phyloP scores from a whole-genome alignment of 306 rosid genomes.

The Corylus heterophylla region DNA sequence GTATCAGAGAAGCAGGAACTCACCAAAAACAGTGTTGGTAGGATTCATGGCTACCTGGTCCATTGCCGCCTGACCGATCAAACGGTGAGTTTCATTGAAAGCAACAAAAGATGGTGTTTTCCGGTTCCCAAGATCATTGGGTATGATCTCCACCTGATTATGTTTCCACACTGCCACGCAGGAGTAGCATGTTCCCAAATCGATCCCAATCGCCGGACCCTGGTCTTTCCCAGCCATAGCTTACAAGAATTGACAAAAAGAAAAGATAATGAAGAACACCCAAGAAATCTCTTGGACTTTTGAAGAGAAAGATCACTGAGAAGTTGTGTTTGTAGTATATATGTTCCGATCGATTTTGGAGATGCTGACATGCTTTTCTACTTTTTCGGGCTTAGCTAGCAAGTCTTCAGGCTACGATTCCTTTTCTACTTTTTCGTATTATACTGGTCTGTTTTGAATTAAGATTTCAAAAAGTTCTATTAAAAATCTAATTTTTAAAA shows the following conservation, averaged over 20 bases:
- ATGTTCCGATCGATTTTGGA: no score
- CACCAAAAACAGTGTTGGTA: constrained; percentile 46
- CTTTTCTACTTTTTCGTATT: no score
- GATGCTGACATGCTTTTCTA: background rate
- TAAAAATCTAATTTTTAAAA: no score
- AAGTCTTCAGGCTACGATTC: no score
- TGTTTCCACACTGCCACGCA: constrained; percentile 57
- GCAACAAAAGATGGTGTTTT: constrained; percentile 57
- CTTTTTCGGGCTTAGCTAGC: no score
- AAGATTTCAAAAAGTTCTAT: no score
- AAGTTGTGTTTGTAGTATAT: background rate
- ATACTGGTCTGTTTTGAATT: no score
- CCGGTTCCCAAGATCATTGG: constrained; percentile 52
- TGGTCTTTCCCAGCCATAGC: constrained; percentile 43
- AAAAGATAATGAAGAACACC: background rate
- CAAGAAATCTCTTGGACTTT: background rate
- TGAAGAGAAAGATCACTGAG: background rate
- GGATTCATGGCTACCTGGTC: constrained; percentile 50
- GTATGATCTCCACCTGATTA: constrained; percentile 53
- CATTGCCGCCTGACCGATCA: constrained; percentile 40
- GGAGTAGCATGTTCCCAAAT: constrained; percentile 49
- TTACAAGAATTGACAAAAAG: background rate
- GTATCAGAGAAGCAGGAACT: background rate
- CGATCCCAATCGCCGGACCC: constrained; percentile 54
- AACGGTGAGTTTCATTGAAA: constrained; percentile 43